Percentiles rank a stretch among this genome's conserved stretches.
Conservation (phyloP, 768 basidiomycete species). For the Rubroboletus satanas region DNA sequence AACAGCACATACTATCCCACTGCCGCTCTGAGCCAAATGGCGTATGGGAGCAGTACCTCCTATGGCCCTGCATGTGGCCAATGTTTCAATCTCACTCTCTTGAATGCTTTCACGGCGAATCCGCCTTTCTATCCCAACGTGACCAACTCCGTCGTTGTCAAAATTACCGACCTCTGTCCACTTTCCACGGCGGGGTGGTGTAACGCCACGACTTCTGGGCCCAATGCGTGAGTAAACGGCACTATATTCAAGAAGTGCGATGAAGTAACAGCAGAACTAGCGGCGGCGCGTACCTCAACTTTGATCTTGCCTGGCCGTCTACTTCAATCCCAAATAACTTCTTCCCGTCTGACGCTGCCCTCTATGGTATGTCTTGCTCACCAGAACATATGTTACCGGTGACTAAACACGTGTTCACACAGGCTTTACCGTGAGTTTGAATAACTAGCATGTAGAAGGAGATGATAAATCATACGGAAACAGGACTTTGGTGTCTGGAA, state of each 20-base stretch:
- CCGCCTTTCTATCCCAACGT: conserved; percentile 68
- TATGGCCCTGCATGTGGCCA: conserved; percentile 74
- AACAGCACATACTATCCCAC: conserved; percentile 68
- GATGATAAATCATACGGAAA: background rate
- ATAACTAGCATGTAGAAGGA: background rate
- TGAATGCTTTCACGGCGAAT: conserved; percentile 60
- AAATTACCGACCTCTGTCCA: conserved; percentile 80
- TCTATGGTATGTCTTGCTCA: conserved; percentile 50
- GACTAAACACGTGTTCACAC: conserved; percentile 31
- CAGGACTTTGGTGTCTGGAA: conserved; percentile 91
- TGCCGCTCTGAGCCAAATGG: conserved; percentile 75
- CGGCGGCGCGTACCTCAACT: conserved; percentile 68
- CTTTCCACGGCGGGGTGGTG: conserved; percentile 64
- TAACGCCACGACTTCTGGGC: conserved; percentile 54
- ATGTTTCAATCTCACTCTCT: conserved; percentile 74
- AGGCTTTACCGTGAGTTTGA: conserved; percentile 39
- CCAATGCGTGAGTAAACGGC: conserved; percentile 54
- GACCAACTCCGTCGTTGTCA: conserved; percentile 62
- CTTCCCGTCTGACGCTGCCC: conserved; percentile 64
- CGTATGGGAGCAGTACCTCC: conserved; percentile 68
- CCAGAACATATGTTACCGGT: background rate
- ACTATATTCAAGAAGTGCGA: background rate
- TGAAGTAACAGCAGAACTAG: conserved; percentile 34
- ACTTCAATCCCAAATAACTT: conserved; percentile 63
- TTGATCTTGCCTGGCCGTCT: conserved; percentile 80